Conservation (phyloP, 2,329 filamentous ascomycete genomes). For the Calonectria pseudoreteaudii region DNA sequence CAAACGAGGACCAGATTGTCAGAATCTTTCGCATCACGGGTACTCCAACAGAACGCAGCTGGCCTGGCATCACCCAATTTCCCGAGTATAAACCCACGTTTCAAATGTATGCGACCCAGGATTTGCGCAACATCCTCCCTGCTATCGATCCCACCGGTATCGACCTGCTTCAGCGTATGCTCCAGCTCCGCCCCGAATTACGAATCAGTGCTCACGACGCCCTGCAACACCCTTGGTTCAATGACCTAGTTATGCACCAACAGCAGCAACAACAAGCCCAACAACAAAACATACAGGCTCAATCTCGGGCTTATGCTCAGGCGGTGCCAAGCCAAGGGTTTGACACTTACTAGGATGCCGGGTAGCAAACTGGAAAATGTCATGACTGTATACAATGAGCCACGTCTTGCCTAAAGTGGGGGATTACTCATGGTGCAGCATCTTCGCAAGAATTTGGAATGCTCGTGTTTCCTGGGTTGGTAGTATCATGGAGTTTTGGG, state of each 20-base stretch:
- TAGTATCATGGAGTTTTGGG: constrained; percentile 40
- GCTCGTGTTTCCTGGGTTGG: constrained; percentile 11
- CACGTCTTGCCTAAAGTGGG: background rate
- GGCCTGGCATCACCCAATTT: constrained; percentile 94
- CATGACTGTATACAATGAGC: background rate
- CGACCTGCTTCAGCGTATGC: constrained; percentile 88
- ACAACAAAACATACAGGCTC: constrained; percentile 54
- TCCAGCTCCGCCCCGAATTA: constrained; percentile 92
- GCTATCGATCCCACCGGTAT: constrained; percentile 91
- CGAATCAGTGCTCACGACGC: constrained; percentile 90
- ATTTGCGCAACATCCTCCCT: constrained; percentile 86
- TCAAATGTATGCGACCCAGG: constrained; percentile 93
- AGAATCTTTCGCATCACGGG: constrained; percentile 99
- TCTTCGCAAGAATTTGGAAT: constrained; percentile 7
- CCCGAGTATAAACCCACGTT: constrained; percentile 98
- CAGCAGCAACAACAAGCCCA: constrained; percentile 57
- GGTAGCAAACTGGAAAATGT: background rate
- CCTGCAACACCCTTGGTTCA: constrained; percentile 93
- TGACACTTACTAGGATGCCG: constrained; percentile 48
- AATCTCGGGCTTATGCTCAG: constrained; percentile 55
- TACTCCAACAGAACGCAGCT: constrained; percentile 92
- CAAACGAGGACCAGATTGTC: constrained; percentile 96
- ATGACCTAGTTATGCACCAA: constrained; percentile 73
- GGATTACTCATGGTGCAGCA: background rate
- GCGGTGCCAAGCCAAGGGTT: constrained; percentile 53